phyloP scores from a whole-genome alignment of 768 basidiomycete genomes.

The Lyophyllum atratum region DNA sequence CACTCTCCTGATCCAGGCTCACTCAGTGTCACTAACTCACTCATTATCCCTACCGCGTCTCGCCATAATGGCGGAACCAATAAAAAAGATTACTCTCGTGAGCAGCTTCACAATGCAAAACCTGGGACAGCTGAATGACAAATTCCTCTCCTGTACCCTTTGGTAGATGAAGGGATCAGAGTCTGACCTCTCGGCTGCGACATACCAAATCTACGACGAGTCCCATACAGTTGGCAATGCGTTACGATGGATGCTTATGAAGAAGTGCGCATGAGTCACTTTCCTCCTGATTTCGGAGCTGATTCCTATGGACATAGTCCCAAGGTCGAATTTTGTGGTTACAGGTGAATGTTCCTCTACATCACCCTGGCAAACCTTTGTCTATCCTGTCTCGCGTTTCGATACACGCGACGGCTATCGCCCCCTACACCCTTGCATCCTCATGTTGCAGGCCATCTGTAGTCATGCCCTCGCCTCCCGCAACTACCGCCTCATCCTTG shows the following conservation, averaged over 20 bases:
- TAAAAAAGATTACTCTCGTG: slow-evolving; percentile 47
- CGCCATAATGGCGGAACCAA: slow-evolving; percentile 35
- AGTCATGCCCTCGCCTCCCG: neutral
- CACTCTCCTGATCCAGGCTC: neutral
- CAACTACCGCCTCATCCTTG: neutral
- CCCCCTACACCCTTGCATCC: neutral
- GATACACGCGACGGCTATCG: neutral
- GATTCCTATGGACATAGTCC: slow-evolving; percentile 53
- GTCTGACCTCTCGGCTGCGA: slow-evolving; percentile 83
- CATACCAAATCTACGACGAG: slow-evolving; percentile 91
- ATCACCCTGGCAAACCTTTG: slow-evolving; percentile 8
- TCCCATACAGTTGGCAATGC: slow-evolving; percentile 96
- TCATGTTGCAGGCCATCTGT: neutral
- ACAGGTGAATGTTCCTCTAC: slow-evolving; percentile 63
- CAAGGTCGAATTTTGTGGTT: slow-evolving; percentile 97
- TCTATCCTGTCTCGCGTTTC: neutral
- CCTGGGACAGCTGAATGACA: neutral
- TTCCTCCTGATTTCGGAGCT: neutral
- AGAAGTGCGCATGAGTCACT: slow-evolving; percentile 67
- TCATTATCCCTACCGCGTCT: neutral
- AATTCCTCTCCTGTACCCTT: neutral
- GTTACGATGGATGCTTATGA: slow-evolving; percentile 98
- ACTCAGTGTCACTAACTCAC: neutral
- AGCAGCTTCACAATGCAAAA: slow-evolving; percentile 10
- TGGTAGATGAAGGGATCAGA: slow-evolving; percentile 80